Evolutionary conservation across 1,139 yeast genomes (phyloP), one percentile per base, ranked within the genome.

Genomic region (Geotrichum fermentans): DNA sequence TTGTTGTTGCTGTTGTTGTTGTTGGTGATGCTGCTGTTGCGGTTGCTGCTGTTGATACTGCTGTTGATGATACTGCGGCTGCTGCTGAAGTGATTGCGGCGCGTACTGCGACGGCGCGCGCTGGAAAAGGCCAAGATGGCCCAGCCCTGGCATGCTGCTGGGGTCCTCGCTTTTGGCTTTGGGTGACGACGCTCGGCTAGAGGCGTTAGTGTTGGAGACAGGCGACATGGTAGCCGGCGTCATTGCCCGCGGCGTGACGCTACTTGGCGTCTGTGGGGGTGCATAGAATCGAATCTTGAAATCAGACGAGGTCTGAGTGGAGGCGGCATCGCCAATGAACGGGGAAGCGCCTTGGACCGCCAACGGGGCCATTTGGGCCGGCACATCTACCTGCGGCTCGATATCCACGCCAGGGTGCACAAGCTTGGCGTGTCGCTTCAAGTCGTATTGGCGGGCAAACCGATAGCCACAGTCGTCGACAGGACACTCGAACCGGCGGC

Each of bases 371-470:
- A 14, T 16, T 17, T 18, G 32, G 10, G 14, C 16, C 39, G 3
- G 41, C 28, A 7, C 30, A 16, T 3, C 20, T 36, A 2, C 32
- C 38, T 7, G 48, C 41, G 30, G 44, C 49, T 11, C 45, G 33
- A 22, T 45, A 21, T 7, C 32, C 22, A 49, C 43, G 22, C 37
- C 40, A 17, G 56, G 50, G 42, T 65, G 69, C 22, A 50, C 50
- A 4, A 64, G 56, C 11, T 56, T 57, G 24, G 67, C 45, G 48
- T 72, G 76, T 6, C 76, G 63, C 20, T 58, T 56, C 48, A 71
- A 51, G 52, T 72, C 75, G 53, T 71, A 71, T 43, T 64, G 56
- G 20, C 75, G 57, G 20, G 56, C 58, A 56, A 70, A 72, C 26
- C 71, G 57, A 55, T 57, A 65, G 22, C 54, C 56, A 47, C 75